Conservation (phyloP, 441 rosid genomes). For the Bocquillonia castaneifolia region DNA sequence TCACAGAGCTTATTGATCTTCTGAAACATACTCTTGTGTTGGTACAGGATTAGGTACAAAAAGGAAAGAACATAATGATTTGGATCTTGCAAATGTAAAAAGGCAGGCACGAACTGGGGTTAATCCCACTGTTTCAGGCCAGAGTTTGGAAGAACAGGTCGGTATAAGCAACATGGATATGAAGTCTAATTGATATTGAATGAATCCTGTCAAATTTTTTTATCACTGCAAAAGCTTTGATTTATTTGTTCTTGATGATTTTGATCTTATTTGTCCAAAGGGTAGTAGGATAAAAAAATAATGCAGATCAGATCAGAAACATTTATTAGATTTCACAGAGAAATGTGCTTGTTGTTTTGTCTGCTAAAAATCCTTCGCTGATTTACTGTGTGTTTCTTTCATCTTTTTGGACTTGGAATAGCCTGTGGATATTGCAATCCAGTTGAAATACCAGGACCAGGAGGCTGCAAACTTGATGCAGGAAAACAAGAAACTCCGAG, state of each 20-base stretch:
- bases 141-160: conserved; percentile 36
- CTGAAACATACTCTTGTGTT: conserved; percentile 19
- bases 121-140: conserved; percentile 24
- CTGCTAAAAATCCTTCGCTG: conserved; percentile 1
- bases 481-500: conserved; percentile 62
- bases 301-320: neutral
- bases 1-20: conserved; percentile 6
- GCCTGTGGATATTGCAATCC: conserved; percentile 33
- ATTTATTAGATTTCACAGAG: neutral
- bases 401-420: conserved; percentile 20
- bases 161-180: conserved; percentile 6
- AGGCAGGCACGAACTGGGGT: conserved; percentile 30
- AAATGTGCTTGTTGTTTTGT: neutral
- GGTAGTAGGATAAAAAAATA: neutral
- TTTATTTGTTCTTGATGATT: too few species aligned
- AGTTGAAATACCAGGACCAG: conserved; percentile 22
- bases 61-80: conserved; percentile 54
- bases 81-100: conserved; percentile 31
- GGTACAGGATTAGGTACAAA: conserved; percentile 38
- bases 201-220: neutral
- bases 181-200: conserved; percentile 2
- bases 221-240: neutral
- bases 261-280: neutral
- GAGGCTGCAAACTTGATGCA: conserved; percentile 52
- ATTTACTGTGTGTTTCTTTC: neutral